Conservation (phyloP, 768 basidiomycete genomes). For the Mycena sanguinolenta region DNA sequence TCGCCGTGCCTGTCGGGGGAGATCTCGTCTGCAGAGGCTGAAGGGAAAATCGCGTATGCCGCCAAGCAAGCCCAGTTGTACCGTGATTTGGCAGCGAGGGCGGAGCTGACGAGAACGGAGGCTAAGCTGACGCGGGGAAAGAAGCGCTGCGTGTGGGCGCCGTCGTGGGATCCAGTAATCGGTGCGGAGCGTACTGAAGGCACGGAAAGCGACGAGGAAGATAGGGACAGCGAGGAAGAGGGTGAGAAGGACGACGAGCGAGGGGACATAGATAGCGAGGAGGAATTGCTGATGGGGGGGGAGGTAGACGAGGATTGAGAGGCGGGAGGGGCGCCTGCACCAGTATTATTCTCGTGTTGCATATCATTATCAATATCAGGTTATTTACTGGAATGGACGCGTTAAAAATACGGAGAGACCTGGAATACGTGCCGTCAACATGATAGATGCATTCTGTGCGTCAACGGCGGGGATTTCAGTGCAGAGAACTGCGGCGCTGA, state of each 20-base stretch:
- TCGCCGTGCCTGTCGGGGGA: not conserved
- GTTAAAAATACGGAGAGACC: too few relatives aligned
- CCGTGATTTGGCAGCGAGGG: not conserved
- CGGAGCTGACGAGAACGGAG: slow-evolving; percentile 13
- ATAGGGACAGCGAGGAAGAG: too few relatives aligned
- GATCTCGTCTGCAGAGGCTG: not conserved
- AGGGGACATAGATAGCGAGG: slow-evolving; percentile 6
- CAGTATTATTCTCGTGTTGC: too few relatives aligned
- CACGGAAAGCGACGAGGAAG: not conserved
- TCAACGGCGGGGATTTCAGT: too few relatives aligned
- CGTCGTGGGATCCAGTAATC: not conserved
- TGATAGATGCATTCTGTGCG: too few relatives aligned
- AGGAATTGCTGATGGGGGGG: slow-evolving; percentile 11
- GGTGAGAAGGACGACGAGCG: not conserved
- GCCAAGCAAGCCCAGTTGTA: slow-evolving; percentile 1
- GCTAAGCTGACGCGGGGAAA: not conserved
- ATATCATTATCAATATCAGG: too few relatives aligned
- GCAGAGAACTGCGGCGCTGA: too few relatives aligned
- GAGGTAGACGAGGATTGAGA: too few relatives aligned
- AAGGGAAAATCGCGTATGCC: slow-evolving; percentile 19
- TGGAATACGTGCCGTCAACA: too few relatives aligned
- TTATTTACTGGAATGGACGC: too few relatives aligned
- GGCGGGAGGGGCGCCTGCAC: too few relatives aligned
- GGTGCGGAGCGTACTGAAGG: not conserved
- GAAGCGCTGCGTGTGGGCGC: not conserved